Evolutionary conservation across 2,329 filamentous ascomycete genomes (phyloP).

Genomic region (Zopfia rhizophila): DNA sequence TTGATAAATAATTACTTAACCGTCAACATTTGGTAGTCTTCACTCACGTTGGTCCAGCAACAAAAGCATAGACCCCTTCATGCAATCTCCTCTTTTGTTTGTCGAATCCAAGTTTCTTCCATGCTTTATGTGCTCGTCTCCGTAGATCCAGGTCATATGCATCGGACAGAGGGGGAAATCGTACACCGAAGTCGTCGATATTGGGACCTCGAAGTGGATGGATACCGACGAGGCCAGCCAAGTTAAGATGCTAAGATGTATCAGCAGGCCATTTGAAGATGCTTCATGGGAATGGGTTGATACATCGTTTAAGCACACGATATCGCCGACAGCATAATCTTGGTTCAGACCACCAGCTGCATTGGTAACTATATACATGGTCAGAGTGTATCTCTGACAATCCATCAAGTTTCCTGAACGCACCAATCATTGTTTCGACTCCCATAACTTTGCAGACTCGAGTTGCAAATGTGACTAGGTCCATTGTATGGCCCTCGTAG

Average conservation of each 20-base stretch:
- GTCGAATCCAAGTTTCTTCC: slow-evolving; percentile 61
- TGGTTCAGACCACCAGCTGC: slow-evolving; percentile 73
- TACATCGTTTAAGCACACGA: slow-evolving; percentile 73
- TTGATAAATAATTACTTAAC: slow-evolving; percentile 9
- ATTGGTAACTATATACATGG: slow-evolving; percentile 66
- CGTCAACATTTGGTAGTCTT: background rate
- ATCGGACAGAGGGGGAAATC: slow-evolving; percentile 72
- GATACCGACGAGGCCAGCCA: slow-evolving; percentile 69
- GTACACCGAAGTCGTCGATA: slow-evolving; percentile 68
- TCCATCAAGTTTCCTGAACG: slow-evolving; percentile 23
- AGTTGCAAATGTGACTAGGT: slow-evolving; percentile 71
- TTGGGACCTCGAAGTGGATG: slow-evolving; percentile 73
- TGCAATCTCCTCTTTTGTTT: slow-evolving; percentile 64
- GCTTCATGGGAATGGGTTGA: slow-evolving; percentile 2
- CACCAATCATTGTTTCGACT: slow-evolving; percentile 68
- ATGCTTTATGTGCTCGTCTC: slow-evolving; percentile 66
- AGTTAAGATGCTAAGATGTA: slow-evolving; percentile 66
- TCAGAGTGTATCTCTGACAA: slow-evolving; percentile 26
- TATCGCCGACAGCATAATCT: slow-evolving; percentile 72
- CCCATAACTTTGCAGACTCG: slow-evolving; percentile 72
- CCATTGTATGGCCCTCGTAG: slow-evolving; percentile 74
- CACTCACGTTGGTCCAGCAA: slow-evolving; percentile 68
- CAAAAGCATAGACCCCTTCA: slow-evolving; percentile 74
- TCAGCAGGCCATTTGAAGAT: slow-evolving; percentile 18
- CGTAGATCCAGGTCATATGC: slow-evolving; percentile 72